phyloP scores from a whole-genome alignment of 768 basidiomycete species.

The Cystobasidium ongulense region DNA sequence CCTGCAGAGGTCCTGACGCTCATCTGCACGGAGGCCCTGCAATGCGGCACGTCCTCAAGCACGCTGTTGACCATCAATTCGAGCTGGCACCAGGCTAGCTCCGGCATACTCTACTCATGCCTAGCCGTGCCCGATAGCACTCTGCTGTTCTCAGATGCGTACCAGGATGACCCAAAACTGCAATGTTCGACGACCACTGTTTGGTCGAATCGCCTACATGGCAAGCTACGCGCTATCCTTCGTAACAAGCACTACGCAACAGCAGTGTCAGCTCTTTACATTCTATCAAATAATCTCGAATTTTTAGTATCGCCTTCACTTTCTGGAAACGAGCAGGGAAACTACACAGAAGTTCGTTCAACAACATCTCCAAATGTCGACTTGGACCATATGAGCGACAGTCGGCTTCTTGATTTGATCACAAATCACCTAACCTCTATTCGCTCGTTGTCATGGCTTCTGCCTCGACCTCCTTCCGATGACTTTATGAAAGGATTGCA shows the following conservation, averaged over 20 bases:
- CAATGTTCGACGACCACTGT: background rate
- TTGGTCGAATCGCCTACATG: background rate
- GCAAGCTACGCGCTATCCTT: conserved; percentile 11
- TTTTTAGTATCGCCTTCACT: background rate
- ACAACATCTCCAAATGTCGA: background rate
- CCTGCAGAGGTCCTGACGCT: conserved; percentile 10
- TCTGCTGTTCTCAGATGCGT: background rate
- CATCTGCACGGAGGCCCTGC: background rate
- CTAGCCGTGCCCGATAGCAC: background rate
- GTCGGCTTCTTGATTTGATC: background rate
- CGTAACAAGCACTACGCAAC: background rate
- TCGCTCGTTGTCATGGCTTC: background rate
- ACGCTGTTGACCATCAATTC: conserved; percentile 1
- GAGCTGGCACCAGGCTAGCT: background rate
- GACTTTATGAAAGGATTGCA: background rate
- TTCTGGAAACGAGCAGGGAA: background rate
- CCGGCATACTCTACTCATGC: background rate
- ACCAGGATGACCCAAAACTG: background rate
- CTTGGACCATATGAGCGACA: background rate
- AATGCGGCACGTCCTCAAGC: background rate
- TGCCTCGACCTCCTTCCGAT: background rate
- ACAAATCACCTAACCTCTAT: background rate
- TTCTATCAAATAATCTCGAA: background rate
- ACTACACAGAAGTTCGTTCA: background rate
- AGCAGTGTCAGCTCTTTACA: background rate